A percentile compares a stretch with the other conserved stretches of the same genome.
Conservation (phyloP, 805 yeast species). For the Candida nitratophila region DNA sequence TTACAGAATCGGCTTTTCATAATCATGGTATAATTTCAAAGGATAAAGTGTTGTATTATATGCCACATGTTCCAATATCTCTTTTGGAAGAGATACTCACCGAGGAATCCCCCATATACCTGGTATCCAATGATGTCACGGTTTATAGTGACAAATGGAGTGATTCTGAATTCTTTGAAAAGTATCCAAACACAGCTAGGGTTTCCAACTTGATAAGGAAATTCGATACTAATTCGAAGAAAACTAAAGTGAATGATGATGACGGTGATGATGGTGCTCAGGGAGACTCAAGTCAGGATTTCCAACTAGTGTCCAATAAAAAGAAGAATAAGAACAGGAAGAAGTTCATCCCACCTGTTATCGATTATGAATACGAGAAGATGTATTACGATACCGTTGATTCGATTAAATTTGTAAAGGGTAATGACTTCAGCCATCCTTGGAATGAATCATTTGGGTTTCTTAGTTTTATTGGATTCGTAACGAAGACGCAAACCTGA, state of each 20-base stretch:
- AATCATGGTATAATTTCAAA: neutral
- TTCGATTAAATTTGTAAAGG: constrained; percentile 1
- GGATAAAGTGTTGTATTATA: constrained; percentile 15
- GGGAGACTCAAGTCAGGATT: constrained; percentile 7
- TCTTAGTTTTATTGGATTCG: constrained; percentile 8
- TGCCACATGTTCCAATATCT: constrained; percentile 29
- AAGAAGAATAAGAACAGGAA: neutral
- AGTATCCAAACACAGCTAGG: constrained; percentile 22
- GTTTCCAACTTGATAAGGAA: constrained; percentile 9
- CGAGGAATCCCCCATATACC: constrained; percentile 13
- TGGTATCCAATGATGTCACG: constrained; percentile 25
- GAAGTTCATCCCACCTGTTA: constrained; percentile 3
- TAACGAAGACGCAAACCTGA: neutral
- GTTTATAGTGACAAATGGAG: constrained; percentile 21
- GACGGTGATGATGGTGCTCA: neutral
- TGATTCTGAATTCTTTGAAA: constrained; percentile 16
- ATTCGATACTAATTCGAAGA: neutral
- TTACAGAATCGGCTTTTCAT: constrained; percentile 7
- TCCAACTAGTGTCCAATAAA: constrained; percentile 9
- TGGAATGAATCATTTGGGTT: constrained; percentile 25
- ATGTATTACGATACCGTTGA: constrained; percentile 10
- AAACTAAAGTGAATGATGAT: neutral
- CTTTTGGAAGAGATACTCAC: constrained; percentile 19
- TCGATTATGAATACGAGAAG: constrained; percentile 10
- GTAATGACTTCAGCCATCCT: constrained; percentile 6